phyloP scores from a whole-genome alignment of 768 basidiomycete species.

The Heimioporus sp. region DNA sequence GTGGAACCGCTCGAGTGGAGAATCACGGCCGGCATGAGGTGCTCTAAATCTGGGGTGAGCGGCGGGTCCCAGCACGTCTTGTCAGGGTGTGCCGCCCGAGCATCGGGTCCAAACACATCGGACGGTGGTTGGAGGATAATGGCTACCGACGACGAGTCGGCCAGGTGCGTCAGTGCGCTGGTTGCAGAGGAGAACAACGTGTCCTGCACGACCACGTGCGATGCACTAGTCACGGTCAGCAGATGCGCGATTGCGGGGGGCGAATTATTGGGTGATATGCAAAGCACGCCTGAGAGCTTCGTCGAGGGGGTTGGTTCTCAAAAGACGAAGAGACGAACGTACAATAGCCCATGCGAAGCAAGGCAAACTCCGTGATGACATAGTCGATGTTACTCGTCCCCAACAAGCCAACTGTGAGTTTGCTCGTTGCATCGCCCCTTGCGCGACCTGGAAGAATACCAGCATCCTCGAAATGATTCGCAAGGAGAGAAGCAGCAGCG shows the following conservation, averaged over 20 bases:
- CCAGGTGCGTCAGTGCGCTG: slow-evolving; percentile 14
- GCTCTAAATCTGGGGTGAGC: slow-evolving; percentile 21
- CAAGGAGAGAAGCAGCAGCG: slow-evolving; percentile 25
- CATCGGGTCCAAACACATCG: slow-evolving; percentile 11
- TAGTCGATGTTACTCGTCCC: slow-evolving; percentile 28
- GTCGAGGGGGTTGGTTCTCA: neutral
- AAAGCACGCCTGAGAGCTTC: slow-evolving; percentile 24
- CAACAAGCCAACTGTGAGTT: slow-evolving; percentile 25
- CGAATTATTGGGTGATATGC: slow-evolving; percentile 45
- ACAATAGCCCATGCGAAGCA: slow-evolving; percentile 34
- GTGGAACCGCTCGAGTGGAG: slow-evolving; percentile 36
- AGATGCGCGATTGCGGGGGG: slow-evolving; percentile 46
- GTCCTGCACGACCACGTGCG: slow-evolving; percentile 24
- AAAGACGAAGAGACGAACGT: neutral
- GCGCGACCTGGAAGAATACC: slow-evolving; percentile 20
- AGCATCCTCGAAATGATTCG: slow-evolving; percentile 19
- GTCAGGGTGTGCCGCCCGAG: slow-evolving; percentile 15
- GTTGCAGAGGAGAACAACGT: slow-evolving; percentile 11
- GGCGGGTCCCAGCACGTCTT: slow-evolving; percentile 21
- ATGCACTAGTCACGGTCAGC: slow-evolving; percentile 25
- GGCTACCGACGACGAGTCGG: slow-evolving; percentile 19
- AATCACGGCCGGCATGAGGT: slow-evolving; percentile 17
- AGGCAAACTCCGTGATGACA: slow-evolving; percentile 22
- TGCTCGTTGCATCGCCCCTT: slow-evolving; percentile 24
- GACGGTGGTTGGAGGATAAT: slow-evolving; percentile 23